Evolutionary conservation across 768 basidiomycete genomes (phyloP).

Genomic region (Pulveroboletus ravenelii): DNA sequence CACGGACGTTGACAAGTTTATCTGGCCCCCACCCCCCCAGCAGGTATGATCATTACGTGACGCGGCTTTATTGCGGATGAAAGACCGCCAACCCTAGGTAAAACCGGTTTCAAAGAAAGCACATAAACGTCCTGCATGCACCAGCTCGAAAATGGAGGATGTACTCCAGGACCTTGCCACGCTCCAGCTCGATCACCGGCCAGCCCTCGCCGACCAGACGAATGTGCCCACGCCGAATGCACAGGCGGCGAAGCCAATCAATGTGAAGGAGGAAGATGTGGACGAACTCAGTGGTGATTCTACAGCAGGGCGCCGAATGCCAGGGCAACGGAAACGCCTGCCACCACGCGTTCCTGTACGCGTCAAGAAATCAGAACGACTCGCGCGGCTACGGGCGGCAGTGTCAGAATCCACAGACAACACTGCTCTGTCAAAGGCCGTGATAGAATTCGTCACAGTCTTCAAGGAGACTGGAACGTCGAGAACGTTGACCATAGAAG

Average conservation of each 20-base stretch:
- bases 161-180: constrained; percentile 58
- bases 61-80: not conserved
- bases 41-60: constrained; percentile 22
- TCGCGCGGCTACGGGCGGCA: constrained; percentile 44
- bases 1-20: constrained; percentile 51
- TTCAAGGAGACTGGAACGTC: constrained; percentile 60
- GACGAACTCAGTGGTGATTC: constrained; percentile 44
- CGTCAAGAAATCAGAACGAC: constrained; percentile 41
- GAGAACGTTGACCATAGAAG: constrained; percentile 63
- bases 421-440: constrained; percentile 44
- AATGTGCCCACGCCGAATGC: constrained; percentile 34
- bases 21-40: constrained; percentile 64
- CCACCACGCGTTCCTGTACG: constrained; percentile 31
- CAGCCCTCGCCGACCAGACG: constrained; percentile 47
- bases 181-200: constrained; percentile 50
- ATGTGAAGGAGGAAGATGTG: constrained; percentile 16
- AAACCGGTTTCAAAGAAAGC: constrained; percentile 26
- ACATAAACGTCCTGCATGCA: constrained; percentile 20
- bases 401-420: constrained; percentile 51
- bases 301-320: constrained; percentile 30
- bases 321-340: constrained; percentile 15
- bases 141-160: constrained; percentile 45
- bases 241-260: constrained; percentile 31
- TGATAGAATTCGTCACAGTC: constrained; percentile 57
- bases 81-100: constrained; percentile 15